Conservation (phyloP, 192 early-diverging fungal genomes). For the Umbelopsis vinacea region DNA sequence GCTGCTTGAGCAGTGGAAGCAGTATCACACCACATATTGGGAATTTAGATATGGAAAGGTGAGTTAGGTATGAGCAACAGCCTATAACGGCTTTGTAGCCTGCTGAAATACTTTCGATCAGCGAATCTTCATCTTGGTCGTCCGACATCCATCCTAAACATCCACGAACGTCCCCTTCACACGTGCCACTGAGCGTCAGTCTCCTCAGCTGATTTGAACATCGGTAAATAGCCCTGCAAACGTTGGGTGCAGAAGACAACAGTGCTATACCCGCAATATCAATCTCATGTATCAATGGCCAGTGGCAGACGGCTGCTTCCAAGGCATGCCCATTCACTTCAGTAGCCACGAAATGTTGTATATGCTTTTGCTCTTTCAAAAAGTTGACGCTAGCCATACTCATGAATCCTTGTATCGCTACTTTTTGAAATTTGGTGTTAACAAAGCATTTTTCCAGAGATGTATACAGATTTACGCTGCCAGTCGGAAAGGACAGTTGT, state of each 20-base stretch:
- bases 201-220: neutral
- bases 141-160: neutral
- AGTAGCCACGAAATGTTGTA: neutral
- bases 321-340: neutral
- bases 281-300: neutral
- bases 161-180: neutral
- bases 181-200: neutral
- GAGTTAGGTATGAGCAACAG: neutral
- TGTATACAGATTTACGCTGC: neutral
- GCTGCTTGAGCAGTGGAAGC: neutral
- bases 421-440: neutral
- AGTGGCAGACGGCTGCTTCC: neutral
- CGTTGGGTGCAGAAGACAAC: neutral
- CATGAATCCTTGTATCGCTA: neutral
- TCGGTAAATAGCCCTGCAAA: neutral
- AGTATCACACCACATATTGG: neutral
- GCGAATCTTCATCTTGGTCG: neutral
- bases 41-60: conserved; percentile 8
- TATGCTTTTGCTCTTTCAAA: conserved; percentile 8
- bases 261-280: neutral
- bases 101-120: neutral
- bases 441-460: neutral
- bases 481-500: neutral
- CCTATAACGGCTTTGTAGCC: neutral
- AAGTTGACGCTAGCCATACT: neutral